phyloP scores from a whole-genome alignment of 768 basidiomycete species.

The Termitomyces sp. region DNA sequence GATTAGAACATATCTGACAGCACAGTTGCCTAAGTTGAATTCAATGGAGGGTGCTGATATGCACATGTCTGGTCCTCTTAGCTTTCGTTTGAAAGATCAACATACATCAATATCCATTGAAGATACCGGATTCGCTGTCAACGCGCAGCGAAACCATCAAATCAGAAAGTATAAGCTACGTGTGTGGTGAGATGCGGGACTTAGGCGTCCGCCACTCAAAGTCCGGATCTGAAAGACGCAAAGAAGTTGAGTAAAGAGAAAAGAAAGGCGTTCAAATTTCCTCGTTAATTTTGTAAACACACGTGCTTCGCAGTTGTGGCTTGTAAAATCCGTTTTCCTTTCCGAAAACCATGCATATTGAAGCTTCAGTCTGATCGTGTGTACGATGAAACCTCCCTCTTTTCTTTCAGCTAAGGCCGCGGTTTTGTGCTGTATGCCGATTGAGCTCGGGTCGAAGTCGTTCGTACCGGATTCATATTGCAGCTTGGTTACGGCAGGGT shows the following conservation, averaged over 20 bases:
- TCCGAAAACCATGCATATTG: background rate
- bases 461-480: background rate
- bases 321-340: no score
- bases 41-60: background rate
- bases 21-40: background rate
- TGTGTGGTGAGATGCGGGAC: background rate
- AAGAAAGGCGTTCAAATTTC: no score
- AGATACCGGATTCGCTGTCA: background rate
- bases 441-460: background rate
- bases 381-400: background rate
- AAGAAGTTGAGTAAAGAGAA: background rate
- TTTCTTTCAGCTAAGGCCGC: background rate
- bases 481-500: no score
- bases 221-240: background rate
- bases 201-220: background rate
- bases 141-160: background rate
- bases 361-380: background rate
- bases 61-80: no score
- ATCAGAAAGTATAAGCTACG: background rate
- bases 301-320: no score
- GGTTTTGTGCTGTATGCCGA: background rate
- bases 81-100: background rate
- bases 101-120: background rate
- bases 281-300: no score
- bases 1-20: background rate